Evolutionary conservation across 371 early-diverging fungal species (phyloP), one percentile per base, ranked within the genome.

Genomic region (Mortierella sp.): DNA sequence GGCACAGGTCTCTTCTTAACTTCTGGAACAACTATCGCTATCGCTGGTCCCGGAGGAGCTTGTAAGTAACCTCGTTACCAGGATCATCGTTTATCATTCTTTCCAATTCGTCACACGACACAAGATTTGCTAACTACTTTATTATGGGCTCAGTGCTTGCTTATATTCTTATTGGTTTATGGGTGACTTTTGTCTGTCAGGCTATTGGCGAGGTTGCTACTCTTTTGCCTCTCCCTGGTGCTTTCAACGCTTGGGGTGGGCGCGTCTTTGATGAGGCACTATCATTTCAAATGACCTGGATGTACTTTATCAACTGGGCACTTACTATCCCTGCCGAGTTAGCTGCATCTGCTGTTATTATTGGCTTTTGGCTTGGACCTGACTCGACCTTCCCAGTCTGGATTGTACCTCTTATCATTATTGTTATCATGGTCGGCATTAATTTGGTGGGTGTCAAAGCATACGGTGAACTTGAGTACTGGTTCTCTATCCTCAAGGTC

Each of bases 1-100:
- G 93, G 94, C 68, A 96, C 96, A 22, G 97, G 97, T 66, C 85
- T 96, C 26, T 96, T 96, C 83, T 83, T 96, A 68, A 94, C 90
- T 28, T 93, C 94, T 61, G 97, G 96, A 47, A 70, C 83, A 40
- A 89, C 92, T n/a, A 90, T 96, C 55, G 85, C 88, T 12, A 76
- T 72, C 0, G 96, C 93, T 40, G 96, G 96, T 9, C 95, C 96
- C 32, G 86, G 88, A 65, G 95, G 96, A 64, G 90, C 93, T 2
- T 82, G 75, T 75, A 75, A 65, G 70, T 68, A 9, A 26, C 10
- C 15, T 53, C 12, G n/a, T 49, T 49, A 17, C 19, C 19, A 49
- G 13, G 13, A n/a, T n/a, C n/a, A n/a, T n/a, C n/a, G n/a, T n/a
- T n/a, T n/a, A n/a, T n/a, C n/a, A n/a, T n/a, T n/a, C n/a, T n/a